Percentiles rank a stretch among this genome's conserved stretches.
These are phyloP conservation scores for Cicer yamashitae DNA, from an alignment of 306 rosid species.

Conservation along the genomic window DNA sequence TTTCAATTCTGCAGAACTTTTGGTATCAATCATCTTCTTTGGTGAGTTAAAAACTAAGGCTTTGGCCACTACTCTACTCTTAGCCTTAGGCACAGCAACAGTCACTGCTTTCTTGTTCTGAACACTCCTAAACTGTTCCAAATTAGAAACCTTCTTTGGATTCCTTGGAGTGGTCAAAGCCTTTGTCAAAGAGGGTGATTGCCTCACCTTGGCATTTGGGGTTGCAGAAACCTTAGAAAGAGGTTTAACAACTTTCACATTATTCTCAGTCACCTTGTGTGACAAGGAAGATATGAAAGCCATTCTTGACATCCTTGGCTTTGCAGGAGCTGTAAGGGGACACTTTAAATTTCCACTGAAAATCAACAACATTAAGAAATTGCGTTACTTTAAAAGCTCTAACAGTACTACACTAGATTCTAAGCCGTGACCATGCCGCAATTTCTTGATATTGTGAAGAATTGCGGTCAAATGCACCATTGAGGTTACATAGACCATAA, in stretches of 20 bases:
- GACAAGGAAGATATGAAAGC: slow-evolving; percentile 71
- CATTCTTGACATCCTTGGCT: slow-evolving; percentile 79
- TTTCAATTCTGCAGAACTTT: slow-evolving; percentile 57
- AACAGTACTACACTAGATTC: not conserved
- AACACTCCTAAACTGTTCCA: slow-evolving; percentile 74
- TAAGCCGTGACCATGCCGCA: not conserved
- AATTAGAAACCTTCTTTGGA: slow-evolving; percentile 59
- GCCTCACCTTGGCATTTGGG: slow-evolving; percentile 68
- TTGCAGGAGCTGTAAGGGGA: slow-evolving; percentile 86
- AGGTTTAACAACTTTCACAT: slow-evolving; percentile 51
- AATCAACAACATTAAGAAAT: slow-evolving; percentile 11
- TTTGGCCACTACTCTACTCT: slow-evolving; percentile 67
- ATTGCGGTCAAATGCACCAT: not conserved
- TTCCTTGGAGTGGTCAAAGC: slow-evolving; percentile 89
- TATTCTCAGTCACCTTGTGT: slow-evolving; percentile 49
- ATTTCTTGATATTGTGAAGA: not conserved
- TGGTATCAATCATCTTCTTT: slow-evolving; percentile 56
- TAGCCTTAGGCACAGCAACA: slow-evolving; percentile 69
- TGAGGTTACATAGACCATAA: not conserved
- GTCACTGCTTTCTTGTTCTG: slow-evolving; percentile 59
- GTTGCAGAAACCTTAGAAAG: slow-evolving; percentile 59
- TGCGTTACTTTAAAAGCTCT: not conserved
- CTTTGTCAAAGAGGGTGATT: slow-evolving; percentile 54
- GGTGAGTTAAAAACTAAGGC: slow-evolving; percentile 83
- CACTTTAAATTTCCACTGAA: slow-evolving; percentile 67